These are phyloP conservation scores for Syncephalis plumigaleata DNA, from an alignment of 371 early-diverging fungal genomes.

Conservation along the genomic window DNA sequence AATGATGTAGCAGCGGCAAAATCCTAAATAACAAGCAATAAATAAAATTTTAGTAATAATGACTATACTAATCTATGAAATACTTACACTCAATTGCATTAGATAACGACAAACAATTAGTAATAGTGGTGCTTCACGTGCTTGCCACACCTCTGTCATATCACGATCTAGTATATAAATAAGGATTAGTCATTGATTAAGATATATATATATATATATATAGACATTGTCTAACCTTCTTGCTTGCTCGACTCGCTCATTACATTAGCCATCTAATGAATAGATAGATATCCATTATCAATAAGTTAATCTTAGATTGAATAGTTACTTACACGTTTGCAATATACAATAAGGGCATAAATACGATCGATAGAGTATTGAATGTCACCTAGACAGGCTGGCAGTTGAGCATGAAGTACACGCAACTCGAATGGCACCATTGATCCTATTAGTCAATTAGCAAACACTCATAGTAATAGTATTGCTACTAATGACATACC, in stretches of 20 bases:
- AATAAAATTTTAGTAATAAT: not conserved
- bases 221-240: not conserved
- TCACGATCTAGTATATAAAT: not conserved
- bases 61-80: not conserved
- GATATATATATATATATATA: not conserved
- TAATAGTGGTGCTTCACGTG: constrained; percentile 26
- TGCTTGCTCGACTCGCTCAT: not conserved
- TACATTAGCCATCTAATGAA: not conserved
- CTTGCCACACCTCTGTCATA: constrained; percentile 17
- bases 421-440: constrained; percentile 34
- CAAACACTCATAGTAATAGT: not conserved
- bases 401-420: constrained; percentile 28
- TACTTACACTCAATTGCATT: constrained; percentile 15
- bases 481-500: constrained; percentile 5
- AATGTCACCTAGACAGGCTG: constrained; percentile 25
- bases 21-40: constrained; percentile 14
- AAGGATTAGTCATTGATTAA: too few relatives aligned
- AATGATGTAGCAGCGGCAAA: constrained; percentile 21
- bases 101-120: constrained; percentile 28
- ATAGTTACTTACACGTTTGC: constrained; percentile 19
- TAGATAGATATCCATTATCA: not conserved
- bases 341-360: constrained; percentile 24
- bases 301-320: not conserved
- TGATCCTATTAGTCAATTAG: constrained; percentile 9
- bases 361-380: constrained; percentile 26